Conservation (phyloP, 352 stramenopile species). For the Globisporangium abappressorium region DNA sequence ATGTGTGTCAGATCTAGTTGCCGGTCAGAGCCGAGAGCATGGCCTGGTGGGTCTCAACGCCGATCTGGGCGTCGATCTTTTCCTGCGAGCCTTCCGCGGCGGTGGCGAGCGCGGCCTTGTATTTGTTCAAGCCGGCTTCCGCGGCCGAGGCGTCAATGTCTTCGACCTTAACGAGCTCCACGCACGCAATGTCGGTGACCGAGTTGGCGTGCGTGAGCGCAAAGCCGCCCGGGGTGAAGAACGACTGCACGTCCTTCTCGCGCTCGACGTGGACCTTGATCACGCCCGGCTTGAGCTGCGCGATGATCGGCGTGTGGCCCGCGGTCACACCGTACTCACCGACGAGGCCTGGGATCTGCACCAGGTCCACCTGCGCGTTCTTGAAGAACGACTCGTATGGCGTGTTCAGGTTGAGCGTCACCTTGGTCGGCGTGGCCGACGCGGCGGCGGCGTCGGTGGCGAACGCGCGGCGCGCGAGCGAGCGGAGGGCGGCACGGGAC, state of each 20-base stretch:
- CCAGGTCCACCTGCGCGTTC: constrained; percentile 81
- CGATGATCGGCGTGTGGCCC: constrained; percentile 95
- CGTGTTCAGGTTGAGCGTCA: constrained; percentile 83
- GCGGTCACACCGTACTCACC: constrained; percentile 98
- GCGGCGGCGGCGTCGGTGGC: constrained; percentile 36
- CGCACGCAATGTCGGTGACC: constrained; percentile 95
- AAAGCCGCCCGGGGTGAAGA: constrained; percentile 97
- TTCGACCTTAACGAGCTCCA: constrained; percentile 96
- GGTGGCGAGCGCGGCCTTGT: constrained; percentile 81
- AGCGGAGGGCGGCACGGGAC: constrained; percentile 46
- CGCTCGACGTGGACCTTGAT: constrained; percentile 85
- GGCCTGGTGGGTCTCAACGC: constrained; percentile 92
- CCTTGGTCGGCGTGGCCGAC: constrained; percentile 60
- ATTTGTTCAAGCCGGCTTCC: constrained; percentile 88
- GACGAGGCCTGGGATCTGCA: constrained; percentile 93
- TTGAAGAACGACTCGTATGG: constrained; percentile 84
- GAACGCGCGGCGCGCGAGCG: constrained; percentile 53
- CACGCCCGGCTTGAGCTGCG: constrained; percentile 96
- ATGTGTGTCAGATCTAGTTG: constrained; percentile 33
- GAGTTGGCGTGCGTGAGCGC: constrained; percentile 96
- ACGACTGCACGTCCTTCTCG: constrained; percentile 92
- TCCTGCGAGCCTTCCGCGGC: constrained; percentile 86
- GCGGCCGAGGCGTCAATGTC: constrained; percentile 93
- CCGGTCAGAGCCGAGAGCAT: constrained; percentile 88
- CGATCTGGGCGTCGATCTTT: constrained; percentile 94